Evolutionary conservation across 768 basidiomycete genomes (phyloP).

Genomic region (Tricholoma furcatifolium): DNA sequence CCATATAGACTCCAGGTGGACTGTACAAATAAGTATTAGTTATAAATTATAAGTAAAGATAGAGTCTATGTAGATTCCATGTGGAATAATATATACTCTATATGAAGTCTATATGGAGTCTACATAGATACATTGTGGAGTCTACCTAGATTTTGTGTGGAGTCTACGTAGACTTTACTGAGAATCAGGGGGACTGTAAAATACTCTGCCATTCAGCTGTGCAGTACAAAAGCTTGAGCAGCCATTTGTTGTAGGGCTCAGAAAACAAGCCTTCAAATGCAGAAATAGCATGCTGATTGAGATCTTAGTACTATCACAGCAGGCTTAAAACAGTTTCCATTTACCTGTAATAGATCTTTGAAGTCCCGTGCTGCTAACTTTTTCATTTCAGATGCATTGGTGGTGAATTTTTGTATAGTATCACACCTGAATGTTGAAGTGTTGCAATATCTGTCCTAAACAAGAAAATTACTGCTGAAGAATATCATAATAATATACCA

Average conservation of each 20-base stretch:
- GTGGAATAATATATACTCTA: too few relatives aligned
- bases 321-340: not conserved
- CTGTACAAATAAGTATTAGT: too few relatives aligned
- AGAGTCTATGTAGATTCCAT: too few relatives aligned
- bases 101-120: too few relatives aligned
- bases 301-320: not conserved
- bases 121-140: too few relatives aligned
- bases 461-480: not conserved
- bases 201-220: constrained; percentile 38
- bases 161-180: too few relatives aligned
- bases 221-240: constrained; percentile 29
- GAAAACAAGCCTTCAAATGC: constrained; percentile 34
- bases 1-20: too few relatives aligned
- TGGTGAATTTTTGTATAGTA: constrained; percentile 19
- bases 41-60: too few relatives aligned
- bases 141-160: too few relatives aligned
- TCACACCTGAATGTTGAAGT: constrained; percentile 5
- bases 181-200: too few relatives aligned
- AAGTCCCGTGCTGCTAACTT: constrained; percentile 22
- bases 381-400: constrained; percentile 21
- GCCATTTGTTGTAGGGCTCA: constrained; percentile 19
- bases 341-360: constrained; percentile 20
- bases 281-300: constrained; percentile 37
- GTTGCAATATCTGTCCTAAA: constrained; percentile 1
- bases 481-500: constrained; percentile 18